Base-by-base conservation (phyloP, 441 rosid species). In the Daphne laureola region DNA sequence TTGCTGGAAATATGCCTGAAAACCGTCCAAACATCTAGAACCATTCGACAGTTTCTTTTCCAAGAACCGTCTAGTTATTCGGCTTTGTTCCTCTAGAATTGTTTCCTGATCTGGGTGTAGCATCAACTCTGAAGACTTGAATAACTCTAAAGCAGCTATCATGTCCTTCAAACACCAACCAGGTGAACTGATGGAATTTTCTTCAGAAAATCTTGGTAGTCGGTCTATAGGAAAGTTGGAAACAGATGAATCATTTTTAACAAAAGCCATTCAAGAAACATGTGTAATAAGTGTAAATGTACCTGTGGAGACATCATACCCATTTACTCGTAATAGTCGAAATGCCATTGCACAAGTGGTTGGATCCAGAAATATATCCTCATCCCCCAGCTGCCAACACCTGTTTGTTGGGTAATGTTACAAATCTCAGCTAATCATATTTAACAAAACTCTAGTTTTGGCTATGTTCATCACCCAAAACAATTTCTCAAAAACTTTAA, bases 271-370 rank as follows among this genome's bases (percentile, higher is more conserved):
- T 41, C 21, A 50, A 66, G 60, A 35, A 44, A 49, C 50, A 57
- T 41, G 17, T 42, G 18, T 43, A 17, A 7, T 48, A 41, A 55
- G 35, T 40, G 57, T 54, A 3, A 61, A 43, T 42, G 63, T 68
- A 82, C 98, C 96, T 60, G 80, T 67, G 59, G 91, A 76, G 55
- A 88, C 87, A 64, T 79, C 75, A 60, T 86, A 86, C 59, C 88
- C 79, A 15, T 70, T 55, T 42, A 50, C 40, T 36, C 82, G 75
- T 51, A 79, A 61, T 47, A 86, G 41, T n/a, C 85, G 81, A 57
- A 86, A 91, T 49, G 96, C 83, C 78, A 79, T 55, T 11, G 80
- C 81, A 12, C 76, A 73, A 46, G 80, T 65, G 9, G 67, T 54
- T 38, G 59, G 45, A 58, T 77, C 86, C 59, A 63, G 67, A 74